These are phyloP conservation scores for Naganishia onofrii DNA, from an alignment of 768 basidiomycete genomes.

Conservation along the genomic window DNA sequence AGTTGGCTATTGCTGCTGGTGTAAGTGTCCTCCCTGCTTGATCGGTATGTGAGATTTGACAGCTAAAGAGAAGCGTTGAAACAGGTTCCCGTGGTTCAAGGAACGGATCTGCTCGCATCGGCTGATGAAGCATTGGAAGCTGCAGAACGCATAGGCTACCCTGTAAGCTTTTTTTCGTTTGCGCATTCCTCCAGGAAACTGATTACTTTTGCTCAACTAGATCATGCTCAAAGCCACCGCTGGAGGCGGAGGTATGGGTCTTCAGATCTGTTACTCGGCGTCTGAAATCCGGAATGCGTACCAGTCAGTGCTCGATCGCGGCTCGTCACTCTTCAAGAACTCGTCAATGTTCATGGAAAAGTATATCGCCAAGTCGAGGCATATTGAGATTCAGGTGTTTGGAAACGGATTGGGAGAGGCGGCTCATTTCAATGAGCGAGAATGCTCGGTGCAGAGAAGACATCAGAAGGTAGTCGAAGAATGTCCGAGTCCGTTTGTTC, in stretches of 20 bases:
- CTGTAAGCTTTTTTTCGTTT: slow-evolving; percentile 41
- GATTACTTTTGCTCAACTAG: slow-evolving; percentile 11
- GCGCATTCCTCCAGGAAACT: neutral
- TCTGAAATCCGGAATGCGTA: slow-evolving; percentile 36
- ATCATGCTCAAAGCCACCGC: slow-evolving; percentile 67
- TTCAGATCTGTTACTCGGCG: slow-evolving; percentile 57
- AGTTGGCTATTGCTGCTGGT: slow-evolving; percentile 56
- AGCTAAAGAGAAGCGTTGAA: neutral
- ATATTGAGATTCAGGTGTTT: slow-evolving; percentile 65
- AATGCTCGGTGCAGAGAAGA: slow-evolving; percentile 67
- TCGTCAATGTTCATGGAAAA: slow-evolving; percentile 63
- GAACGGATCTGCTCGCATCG: slow-evolving; percentile 57
- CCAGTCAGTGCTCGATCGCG: slow-evolving; percentile 34
- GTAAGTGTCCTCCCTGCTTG: slow-evolving; percentile 26
- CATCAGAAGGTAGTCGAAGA: slow-evolving; percentile 75
- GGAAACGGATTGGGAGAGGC: slow-evolving; percentile 62
- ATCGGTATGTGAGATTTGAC: neutral
- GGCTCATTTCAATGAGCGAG: slow-evolving; percentile 67
- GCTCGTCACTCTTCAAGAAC: slow-evolving; percentile 58
- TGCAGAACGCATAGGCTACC: slow-evolving; percentile 59
- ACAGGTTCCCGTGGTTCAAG: slow-evolving; percentile 60
- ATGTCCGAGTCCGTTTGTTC: slow-evolving; percentile 63
- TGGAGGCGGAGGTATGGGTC: slow-evolving; percentile 69
- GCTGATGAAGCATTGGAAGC: slow-evolving; percentile 55
- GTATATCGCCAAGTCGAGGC: slow-evolving; percentile 61